phyloP scores from a whole-genome alignment of 805 yeast genomes.

The Dipodascus geniculatus region DNA sequence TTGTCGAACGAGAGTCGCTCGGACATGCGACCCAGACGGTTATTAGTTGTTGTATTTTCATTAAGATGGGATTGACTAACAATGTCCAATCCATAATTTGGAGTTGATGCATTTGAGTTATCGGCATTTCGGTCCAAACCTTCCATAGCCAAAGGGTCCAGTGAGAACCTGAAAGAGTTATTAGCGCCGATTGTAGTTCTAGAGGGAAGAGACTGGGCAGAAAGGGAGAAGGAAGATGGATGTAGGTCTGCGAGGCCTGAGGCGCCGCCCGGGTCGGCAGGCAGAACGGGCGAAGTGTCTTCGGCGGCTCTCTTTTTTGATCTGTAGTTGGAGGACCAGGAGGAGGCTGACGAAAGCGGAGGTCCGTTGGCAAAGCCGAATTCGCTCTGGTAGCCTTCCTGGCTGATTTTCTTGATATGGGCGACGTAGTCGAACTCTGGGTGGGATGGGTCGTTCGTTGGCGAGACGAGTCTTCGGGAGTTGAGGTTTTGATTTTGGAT shows the following conservation, averaged over 20 bases:
- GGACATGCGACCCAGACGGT: not conserved
- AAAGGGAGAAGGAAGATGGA: not conserved
- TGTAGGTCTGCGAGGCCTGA: not conserved
- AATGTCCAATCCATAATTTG: not conserved
- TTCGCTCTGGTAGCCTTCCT: slow-evolving; percentile 21
- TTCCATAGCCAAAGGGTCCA: slow-evolving; percentile 39
- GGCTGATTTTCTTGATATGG: slow-evolving; percentile 46
- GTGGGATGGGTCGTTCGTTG: slow-evolving; percentile 31
- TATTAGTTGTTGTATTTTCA: no score
- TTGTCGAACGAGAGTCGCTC: not conserved
- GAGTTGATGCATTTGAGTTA: slow-evolving; percentile 1
- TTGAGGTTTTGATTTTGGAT: slow-evolving; percentile 1
- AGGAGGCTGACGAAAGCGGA: not conserved
- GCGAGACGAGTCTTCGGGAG: slow-evolving; percentile 1
- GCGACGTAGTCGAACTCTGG: slow-evolving; percentile 56
- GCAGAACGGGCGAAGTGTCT: slow-evolving; percentile 7
- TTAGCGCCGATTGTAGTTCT: slow-evolving; percentile 8
- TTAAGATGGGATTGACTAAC: no score
- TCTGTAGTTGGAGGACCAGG: not conserved
- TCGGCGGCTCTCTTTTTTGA: slow-evolving; percentile 9
- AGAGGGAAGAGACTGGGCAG: not conserved
- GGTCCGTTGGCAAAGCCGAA: not conserved
- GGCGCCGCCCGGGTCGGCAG: slow-evolving; percentile 2
- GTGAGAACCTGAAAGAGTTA: slow-evolving; percentile 27
- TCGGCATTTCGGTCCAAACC: slow-evolving; percentile 25